Base-by-base conservation (phyloP, 345 rosid species). In the Linum tenue region DNA sequence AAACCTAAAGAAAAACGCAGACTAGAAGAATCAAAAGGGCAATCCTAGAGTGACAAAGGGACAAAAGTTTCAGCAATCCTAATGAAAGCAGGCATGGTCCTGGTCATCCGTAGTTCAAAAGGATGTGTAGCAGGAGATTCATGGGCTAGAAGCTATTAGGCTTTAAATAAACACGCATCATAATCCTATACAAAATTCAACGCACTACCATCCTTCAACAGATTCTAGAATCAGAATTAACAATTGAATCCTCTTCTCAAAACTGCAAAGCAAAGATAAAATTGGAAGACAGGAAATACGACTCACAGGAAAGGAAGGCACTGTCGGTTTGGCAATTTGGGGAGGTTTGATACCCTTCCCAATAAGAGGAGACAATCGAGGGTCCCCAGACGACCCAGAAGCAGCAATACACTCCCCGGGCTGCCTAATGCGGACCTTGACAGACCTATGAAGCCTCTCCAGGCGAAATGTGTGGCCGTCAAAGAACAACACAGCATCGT, bases 371-470 rank as follows among this genome's bases (percentile, higher is more conserved):
- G 92, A 86, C 67, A 73, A 64, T 55, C 73, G 73, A 7, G 86
- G 80, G 14, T 90, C 95, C 1, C 75, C 59, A 60, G 81, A 16
- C 64, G 73, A 69, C 3, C 76, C 76, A 37, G 75, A 60, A 3
- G 70, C 61, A 53, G 79, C 69, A 7, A 82, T 84, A 55, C 87
- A 84, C 68, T 91, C 98, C 35, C 88, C 95, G 0, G 89, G 90
- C 65, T 64, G 62, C 22, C 97, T 74, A 55, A 81, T 67, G 50
- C 96, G 80, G n/a, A 88, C 85, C 80, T 86, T 91, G 59, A 91
- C 89, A n/a, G 98, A 86, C 0, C 89, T 78, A 64, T 89, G 96
- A 58, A 88, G 79, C 40, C 86, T 75, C 79, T 91, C 98, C 75
- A 91, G 66, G 37, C 91, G 84, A 38, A 88, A 86, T 0, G 79